Evolutionary conservation across 2,329 filamentous ascomycete species (phyloP), one percentile per base, ranked within the genome.

Genomic region (Fusarium chuoi): DNA sequence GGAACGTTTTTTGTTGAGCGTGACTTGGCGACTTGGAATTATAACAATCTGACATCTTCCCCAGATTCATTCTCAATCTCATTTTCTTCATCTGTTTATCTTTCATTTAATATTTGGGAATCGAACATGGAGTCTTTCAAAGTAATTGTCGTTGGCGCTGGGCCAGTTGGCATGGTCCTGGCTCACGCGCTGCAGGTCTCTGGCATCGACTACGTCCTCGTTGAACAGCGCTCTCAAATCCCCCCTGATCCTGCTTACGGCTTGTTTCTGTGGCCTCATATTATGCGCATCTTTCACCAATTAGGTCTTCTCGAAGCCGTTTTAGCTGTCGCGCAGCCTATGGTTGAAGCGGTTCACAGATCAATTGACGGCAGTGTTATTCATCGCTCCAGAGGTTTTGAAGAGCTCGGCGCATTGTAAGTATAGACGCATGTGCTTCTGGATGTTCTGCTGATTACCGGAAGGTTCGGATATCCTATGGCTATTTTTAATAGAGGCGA

Each of bases 171-270:
- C 4, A 42, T 71, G 46, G 57, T 64, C 9, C 52, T 71, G 10
- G 69, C 69, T 1, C 69, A 71, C 41, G 69, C 68, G 24, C 26
- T 71, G 0, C 35, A 72, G 15, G 68, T 44, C 12, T 55, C 57
- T 7, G 46, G 57, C 9, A 71, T 71, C 22, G 56, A 71, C 33
- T 71, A 46, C 12, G 57, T 69, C 0, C 65, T 71, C 30, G 52
- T 71, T 14, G 69, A 71, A 9, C 69, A 72, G 36, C 59, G 69
- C 54, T 30, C 68, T 1, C 68, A 71, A 41, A 45, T 71, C 1
- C 52, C 68, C 2, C 69, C 68, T 1, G 69, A 71, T 1, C 68
- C 69, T 11, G 56, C 69, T 59, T 71, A 71, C 8, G 69, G 68
- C 2, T 26, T 71, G 1, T 71, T 71, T 5, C 6, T 71, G 12